Evolutionary conservation across 2,329 filamentous ascomycete species (phyloP), one percentile per base, ranked within the genome.

Genomic region (Aspergillus clavatus): DNA sequence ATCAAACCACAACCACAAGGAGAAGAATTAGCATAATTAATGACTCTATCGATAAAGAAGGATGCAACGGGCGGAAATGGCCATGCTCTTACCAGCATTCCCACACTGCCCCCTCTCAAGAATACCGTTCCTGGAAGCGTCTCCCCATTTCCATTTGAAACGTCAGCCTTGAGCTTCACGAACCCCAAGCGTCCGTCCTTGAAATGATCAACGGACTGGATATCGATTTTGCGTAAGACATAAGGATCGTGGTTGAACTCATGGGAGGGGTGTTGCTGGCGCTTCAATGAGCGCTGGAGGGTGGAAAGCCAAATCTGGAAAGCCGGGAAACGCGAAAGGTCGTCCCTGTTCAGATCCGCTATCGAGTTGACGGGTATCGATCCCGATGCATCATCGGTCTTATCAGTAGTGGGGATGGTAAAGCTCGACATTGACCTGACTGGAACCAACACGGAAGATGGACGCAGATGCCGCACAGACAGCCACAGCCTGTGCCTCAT

Each of bases 41-140:
- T 35, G 5, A 11, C 35, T 33, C 8, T 11, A 43, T 19, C 19
- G 42, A 19, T 7, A 27, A 21, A 28, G n/a, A 16, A 7, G 5
- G 21, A n/a, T 22, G n/a, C 31, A 39, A 7, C 7, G 43, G 23
- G 21, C 10, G 33, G 21, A 38, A 7, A n/a, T 38, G 14, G 7
- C 12, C 4, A 5, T 4, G 18, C 18, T 59, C 68, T 55, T 60
- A 78, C 76, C 45, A 82, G 60, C 63, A 82, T 77, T 7, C 69
- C 78, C 1, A 82, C 77, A 61, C 76, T 80, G 2, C 77, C 78
- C 7, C 79, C 79, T 29, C 79, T 65, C 44, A 82, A 59, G 50
- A 82, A 81, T 2, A 81, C 73, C 38, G 74, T 73, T 2, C 78
- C 79, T 1, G 79, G 78, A 2, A 82, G 64, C 46, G 65, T 72